Conservation (phyloP, 2,329 filamentous ascomycete genomes). For the Coleophoma eucalyptorum region DNA sequence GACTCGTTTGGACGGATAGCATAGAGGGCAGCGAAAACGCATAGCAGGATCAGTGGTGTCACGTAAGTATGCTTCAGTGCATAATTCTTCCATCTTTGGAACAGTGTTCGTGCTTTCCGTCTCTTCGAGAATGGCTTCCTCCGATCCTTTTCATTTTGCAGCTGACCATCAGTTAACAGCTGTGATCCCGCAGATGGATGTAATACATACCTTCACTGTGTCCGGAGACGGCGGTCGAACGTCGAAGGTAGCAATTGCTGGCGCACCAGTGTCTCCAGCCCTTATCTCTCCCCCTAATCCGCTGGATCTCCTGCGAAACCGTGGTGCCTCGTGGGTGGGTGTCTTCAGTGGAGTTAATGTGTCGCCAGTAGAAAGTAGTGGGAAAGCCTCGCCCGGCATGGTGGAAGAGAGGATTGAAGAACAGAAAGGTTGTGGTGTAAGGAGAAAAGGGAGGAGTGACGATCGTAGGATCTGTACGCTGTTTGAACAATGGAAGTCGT, state of each 20-base stretch:
- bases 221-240: constrained; percentile 20
- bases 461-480: too few species aligned
- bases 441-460: background rate
- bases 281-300: constrained; percentile 46
- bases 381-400: constrained; percentile 19
- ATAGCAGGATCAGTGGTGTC: constrained; percentile 64
- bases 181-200: too few species aligned
- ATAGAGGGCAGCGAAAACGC: constrained; percentile 64
- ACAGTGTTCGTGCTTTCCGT: constrained; percentile 27
- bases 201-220: constrained; percentile 18
- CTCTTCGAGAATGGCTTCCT: constrained; percentile 28
- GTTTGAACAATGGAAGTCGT: background rate
- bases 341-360: constrained; percentile 17
- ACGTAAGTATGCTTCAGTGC: constrained; percentile 57
- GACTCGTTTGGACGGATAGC: constrained; percentile 70
- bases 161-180: constrained; percentile 6
- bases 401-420: background rate
- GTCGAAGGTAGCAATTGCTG: constrained; percentile 42
- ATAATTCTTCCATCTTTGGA: constrained; percentile 44
- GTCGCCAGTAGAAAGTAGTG: constrained; percentile 18
- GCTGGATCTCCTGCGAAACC: constrained; percentile 39
- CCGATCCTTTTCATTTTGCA: constrained; percentile 24
- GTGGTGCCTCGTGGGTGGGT: constrained; percentile 15
- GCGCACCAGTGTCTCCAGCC: constrained; percentile 44
- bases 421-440: background rate